These are phyloP conservation scores for Phytopythium vexans DNA, from an alignment of 352 stramenopile species.

Conservation along the genomic window DNA sequence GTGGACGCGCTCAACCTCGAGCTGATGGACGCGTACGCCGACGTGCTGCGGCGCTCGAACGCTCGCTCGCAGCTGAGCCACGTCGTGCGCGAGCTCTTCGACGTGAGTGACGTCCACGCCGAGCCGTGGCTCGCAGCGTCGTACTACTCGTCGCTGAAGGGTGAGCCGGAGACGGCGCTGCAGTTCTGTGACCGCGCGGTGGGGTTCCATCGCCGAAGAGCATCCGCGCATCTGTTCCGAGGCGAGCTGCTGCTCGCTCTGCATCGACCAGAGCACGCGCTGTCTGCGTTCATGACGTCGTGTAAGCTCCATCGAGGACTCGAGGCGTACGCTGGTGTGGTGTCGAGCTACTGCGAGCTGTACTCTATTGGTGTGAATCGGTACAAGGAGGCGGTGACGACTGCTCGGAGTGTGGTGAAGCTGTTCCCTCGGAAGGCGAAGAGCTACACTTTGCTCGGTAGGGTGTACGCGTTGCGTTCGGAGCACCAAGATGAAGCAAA, in stretches of 20 bases:
- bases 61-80: slow-evolving; percentile 48
- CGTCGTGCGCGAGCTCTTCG: slow-evolving; percentile 70
- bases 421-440: slow-evolving; percentile 67
- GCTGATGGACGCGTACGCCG: slow-evolving; percentile 64
- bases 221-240: slow-evolving; percentile 55
- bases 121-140: slow-evolving; percentile 74
- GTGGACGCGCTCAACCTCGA: slow-evolving; percentile 58
- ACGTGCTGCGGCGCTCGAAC: slow-evolving; percentile 46
- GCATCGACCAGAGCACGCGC: slow-evolving; percentile 56
- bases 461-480: slow-evolving; percentile 59
- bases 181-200: slow-evolving; percentile 76
- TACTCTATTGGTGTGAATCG: slow-evolving; percentile 55
- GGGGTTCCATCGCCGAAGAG: slow-evolving; percentile 26
- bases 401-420: slow-evolving; percentile 64
- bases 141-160: slow-evolving; percentile 74
- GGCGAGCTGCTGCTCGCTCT: slow-evolving; percentile 59
- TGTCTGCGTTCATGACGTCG: slow-evolving; percentile 60
- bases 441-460: slow-evolving; percentile 72
- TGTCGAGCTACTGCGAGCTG: slow-evolving; percentile 72
- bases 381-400: slow-evolving; percentile 73
- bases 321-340: slow-evolving; percentile 69
- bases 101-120: slow-evolving; percentile 43
- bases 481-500: slow-evolving; percentile 59
- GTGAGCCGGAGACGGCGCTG: slow-evolving; percentile 60
- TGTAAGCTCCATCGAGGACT: slow-evolving; percentile 59